Evolutionary conservation across 305 asterid genomes (phyloP), one percentile per base, ranked within the genome.

Genomic region (Fraxinus ornus): DNA sequence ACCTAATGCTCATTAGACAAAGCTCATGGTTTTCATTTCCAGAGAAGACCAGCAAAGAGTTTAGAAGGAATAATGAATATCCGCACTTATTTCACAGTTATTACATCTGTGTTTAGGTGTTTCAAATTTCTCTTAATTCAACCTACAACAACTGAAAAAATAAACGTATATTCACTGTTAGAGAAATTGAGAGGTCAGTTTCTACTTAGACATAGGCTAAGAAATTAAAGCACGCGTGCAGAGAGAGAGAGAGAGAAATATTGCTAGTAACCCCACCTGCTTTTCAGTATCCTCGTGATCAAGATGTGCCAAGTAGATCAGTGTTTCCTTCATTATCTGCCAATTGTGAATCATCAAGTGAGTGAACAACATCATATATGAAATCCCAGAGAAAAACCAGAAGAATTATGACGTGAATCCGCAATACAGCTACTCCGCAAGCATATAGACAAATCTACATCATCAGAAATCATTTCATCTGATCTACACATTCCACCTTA

Each of bases 271-370:
- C 7, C 76, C 62, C 71, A 96, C 99, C 98, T 93, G 99, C 81
- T 91, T 94, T 88, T 96, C 99, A 12, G 99, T 96, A 86, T 96
- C 99, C 26, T 93, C 97, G 0, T 96, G 99, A 86, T 96, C 99
- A 86, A 96, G 98, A 90, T 96, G 98, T 62, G 99, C 91, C 90
- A 96, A 87, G 87, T 96, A 96, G 87, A 96, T 92, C 88, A 96
- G 83, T 55, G 99, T 96, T 85, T 96, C 99, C 91, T 98, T 90
- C 99, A 96, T 96, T 87, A 94, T 93, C 99, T 96, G 97, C 88
- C 88, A 78, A 62, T 37, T 39, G 72, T 79, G 36, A 4, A 80
- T 79, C 52, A 79, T 80, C 55, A 19, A 49, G 80, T 35, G 32
- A 64, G 73, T 21, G 52, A 84, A 37, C n/a, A 68, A 19, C 17